Conservation (phyloP, 2,329 filamentous ascomycete genomes). For the Phoma herbarum region DNA sequence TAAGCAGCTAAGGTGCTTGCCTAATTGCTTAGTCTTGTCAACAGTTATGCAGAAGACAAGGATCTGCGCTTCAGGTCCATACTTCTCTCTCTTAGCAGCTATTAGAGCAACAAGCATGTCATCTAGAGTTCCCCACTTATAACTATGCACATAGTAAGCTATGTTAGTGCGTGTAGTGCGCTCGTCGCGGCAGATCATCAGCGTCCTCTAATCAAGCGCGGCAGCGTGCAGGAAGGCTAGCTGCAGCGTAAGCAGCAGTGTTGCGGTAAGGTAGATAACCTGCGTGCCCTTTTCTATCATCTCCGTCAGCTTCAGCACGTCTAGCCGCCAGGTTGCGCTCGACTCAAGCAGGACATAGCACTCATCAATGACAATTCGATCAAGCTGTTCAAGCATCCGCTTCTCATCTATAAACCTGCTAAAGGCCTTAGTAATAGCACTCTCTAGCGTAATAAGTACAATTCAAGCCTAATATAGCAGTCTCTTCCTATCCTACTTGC, state of each 20-base stretch:
- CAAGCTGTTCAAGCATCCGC: conserved; percentile 19
- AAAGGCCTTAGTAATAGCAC: conserved; percentile 10
- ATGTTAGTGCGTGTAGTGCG: neutral
- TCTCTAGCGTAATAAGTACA: conserved; percentile 11
- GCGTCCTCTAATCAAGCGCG: neutral
- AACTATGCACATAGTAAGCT: neutral
- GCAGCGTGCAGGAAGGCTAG: neutral
- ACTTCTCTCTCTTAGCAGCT: neutral
- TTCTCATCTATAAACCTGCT: conserved; percentile 15
- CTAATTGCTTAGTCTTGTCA: conserved; percentile 8
- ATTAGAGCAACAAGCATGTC: neutral
- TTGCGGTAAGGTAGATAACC: conserved; percentile 21
- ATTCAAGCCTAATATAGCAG: conserved; percentile 12
- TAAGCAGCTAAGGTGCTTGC: neutral
- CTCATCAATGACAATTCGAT: conserved; percentile 26
- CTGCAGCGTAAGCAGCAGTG: conserved; percentile 11
- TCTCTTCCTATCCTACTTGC: conserved; percentile 15
- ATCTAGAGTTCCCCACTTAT: neutral
- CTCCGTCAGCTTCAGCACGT: conserved; percentile 14
- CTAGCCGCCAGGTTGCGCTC: conserved; percentile 9
- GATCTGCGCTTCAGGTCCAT: conserved; percentile 6
- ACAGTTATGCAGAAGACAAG: conserved; percentile 2
- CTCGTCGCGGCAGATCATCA: conserved; percentile 2
- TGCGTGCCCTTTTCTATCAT: conserved; percentile 11
- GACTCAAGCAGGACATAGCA: conserved; percentile 22